Evolutionary conservation across 108 stramenopile genomes (phyloP), one percentile per base, ranked within the genome.

Genomic region (Pseudonitzschia pungens): DNA sequence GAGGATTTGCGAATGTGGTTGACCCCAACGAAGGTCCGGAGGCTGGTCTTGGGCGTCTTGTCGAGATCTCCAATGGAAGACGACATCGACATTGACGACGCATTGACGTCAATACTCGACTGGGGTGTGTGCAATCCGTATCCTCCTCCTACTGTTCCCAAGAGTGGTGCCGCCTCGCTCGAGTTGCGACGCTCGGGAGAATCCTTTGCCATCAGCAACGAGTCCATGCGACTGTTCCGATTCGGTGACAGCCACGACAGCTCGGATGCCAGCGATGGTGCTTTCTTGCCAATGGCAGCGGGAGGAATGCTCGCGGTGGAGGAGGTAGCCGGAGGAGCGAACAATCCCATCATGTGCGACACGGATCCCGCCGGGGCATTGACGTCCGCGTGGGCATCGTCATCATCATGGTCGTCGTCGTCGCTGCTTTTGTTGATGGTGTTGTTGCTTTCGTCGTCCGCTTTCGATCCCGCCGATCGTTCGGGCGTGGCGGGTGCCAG

Each of bases 321-420:
- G 74, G 52, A 43, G 66, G n/a, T n/a, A n/a, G n/a, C n/a, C n/a
- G 66, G n/a, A 22, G 74, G 52, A 43, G 66, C 65, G 58, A 74
- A 74, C 21, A 74, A 48, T n/a, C 43, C 32, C 74, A 74, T 74
- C 66, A 74, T 43, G 66, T 74, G 62, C 21, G 62, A 55, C 2
- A 44, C 41, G 14, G 74, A 74, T 10, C 74, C 74, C 32, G 64
- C 45, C 7, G 71, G 59, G 1, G 71, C 41, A 60, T 72, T 58
- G 21, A 63, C 57, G 20, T 72, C 43, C 29, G 55, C 57, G 11
- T 26, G 28, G 7, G 36, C 27, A 8, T 18, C 45, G 45, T 48
- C 45, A 14, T 14, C n/a, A n/a, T n/a, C n/a, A n/a, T n/a, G n/a
- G n/a, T n/a, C n/a, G n/a, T n/a, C n/a, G n/a, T n/a, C n/a, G n/a